Percentiles rank a stretch among this genome's conserved stretches.
Conservation (phyloP, 805 yeast genomes). For the Lipomyces starkeyi region DNA sequence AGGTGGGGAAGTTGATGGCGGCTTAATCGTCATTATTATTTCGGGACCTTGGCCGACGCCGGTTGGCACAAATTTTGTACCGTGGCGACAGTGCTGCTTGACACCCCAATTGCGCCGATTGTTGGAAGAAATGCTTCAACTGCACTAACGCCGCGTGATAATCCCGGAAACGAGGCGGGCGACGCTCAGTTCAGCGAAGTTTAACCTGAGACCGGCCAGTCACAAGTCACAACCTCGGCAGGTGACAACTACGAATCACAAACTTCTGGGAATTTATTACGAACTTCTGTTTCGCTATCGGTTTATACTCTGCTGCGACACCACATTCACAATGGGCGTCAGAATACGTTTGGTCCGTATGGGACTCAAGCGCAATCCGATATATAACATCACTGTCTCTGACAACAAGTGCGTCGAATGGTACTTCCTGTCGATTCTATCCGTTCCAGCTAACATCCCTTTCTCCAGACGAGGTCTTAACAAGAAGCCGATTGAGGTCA, state of each 20-base stretch:
- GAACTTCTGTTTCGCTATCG: not conserved
- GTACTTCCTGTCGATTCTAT: not conserved
- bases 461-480: slow-evolving; percentile 28
- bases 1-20: not conserved
- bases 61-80: too few relatives aligned
- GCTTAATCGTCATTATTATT: not conserved
- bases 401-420: slow-evolving; percentile 52
- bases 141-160: too few relatives aligned
- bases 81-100: too few relatives aligned
- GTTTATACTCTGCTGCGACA: not conserved
- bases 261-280: not conserved
- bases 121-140: too few relatives aligned
- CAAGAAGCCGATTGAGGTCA: slow-evolving; percentile 78
- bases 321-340: slow-evolving; percentile 49
- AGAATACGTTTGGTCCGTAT: slow-evolving; percentile 90
- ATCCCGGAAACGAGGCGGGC: too few relatives aligned
- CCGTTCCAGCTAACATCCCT: not conserved
- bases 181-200: too few relatives aligned
- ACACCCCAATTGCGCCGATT: too few relatives aligned
- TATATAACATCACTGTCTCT: slow-evolving; percentile 91
- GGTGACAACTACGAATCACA: too few relatives aligned
- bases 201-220: too few relatives aligned
- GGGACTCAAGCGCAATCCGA: slow-evolving; percentile 86
- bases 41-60: too few relatives aligned
- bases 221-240: too few relatives aligned